These are phyloP conservation scores for Guyanaporus albipodus DNA, from an alignment of 768 basidiomycete species.

Conservation along the genomic window DNA sequence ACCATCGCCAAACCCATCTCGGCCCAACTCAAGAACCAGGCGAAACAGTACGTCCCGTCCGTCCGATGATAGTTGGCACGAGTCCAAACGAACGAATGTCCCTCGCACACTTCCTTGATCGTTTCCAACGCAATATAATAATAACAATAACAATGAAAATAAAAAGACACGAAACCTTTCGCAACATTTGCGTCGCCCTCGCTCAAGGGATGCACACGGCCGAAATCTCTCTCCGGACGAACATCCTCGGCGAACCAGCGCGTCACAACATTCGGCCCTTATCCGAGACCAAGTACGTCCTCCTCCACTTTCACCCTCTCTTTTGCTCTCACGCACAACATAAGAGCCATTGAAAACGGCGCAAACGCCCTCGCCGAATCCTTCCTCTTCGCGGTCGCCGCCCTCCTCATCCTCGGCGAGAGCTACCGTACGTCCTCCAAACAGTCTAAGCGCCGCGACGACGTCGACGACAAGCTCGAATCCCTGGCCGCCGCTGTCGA, in stretches of 20 bases:
- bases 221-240: slow-evolving; percentile 68
- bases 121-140: too few species aligned
- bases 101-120: too few species aligned
- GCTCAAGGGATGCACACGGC: slow-evolving; percentile 75
- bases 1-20: slow-evolving; percentile 86
- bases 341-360: slow-evolving; percentile 80
- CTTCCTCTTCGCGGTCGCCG: slow-evolving; percentile 77
- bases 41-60: slow-evolving; percentile 52
- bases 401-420: slow-evolving; percentile 70
- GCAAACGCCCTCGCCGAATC: slow-evolving; percentile 83
- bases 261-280: slow-evolving; percentile 65
- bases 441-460: slow-evolving; percentile 64
- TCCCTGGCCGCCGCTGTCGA: slow-evolving; percentile 45
- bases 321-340: background rate
- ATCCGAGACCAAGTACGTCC: slow-evolving; percentile 63
- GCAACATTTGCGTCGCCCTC: slow-evolving; percentile 63
- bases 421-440: slow-evolving; percentile 70
- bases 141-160: too few species aligned
- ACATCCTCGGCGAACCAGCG: slow-evolving; percentile 73
- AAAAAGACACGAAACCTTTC: slow-evolving; percentile 69
- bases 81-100: too few species aligned
- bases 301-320: background rate
- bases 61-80: background rate
- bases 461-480: slow-evolving; percentile 69
- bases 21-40: slow-evolving; percentile 62